These are phyloP conservation scores for Cryomyces minteri DNA, from an alignment of 495 filamentous ascomycete genomes.

Conservation along the genomic window DNA sequence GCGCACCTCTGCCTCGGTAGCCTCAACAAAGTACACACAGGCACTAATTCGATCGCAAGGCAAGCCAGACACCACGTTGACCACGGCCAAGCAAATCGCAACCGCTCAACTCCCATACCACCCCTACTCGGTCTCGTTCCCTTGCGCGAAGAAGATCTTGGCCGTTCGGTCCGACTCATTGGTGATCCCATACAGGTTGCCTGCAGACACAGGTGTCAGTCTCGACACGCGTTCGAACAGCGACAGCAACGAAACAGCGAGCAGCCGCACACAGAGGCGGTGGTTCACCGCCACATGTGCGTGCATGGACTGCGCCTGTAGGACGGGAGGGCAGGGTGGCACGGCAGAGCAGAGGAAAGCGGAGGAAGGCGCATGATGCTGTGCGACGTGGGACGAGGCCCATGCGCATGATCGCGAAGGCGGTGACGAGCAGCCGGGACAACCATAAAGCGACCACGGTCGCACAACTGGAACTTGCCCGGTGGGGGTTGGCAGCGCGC, in stretches of 20 bases:
- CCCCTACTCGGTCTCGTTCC: constrained; percentile 14
- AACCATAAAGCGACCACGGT: constrained; percentile 11
- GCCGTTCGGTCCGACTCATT: constrained; percentile 13
- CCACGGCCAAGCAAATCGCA: too few species aligned
- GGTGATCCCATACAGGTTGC: constrained; percentile 16
- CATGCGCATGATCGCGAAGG: background rate
- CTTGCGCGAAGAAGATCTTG: constrained; percentile 18
- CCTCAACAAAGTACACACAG: too few species aligned
- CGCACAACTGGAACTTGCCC: constrained; percentile 2
- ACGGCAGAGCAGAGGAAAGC: background rate
- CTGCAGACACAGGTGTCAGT: constrained; percentile 5
- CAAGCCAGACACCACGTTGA: too few species aligned
- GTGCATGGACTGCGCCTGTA: too few species aligned
- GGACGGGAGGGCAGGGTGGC: too few species aligned
- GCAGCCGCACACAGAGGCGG: background rate
- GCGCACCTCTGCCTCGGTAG: too few species aligned
- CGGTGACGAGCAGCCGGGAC: background rate
- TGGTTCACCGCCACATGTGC: too few species aligned
- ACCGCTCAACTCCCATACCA: too few species aligned
- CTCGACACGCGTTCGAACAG: background rate
- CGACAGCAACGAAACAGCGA: background rate
- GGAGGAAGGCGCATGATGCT: background rate
- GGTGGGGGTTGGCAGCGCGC: background rate
- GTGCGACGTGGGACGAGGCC: background rate
- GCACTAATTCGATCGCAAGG: too few species aligned